Conservation (phyloP, 2,329 filamentous ascomycete species). For the Chaetomium globosum region DNA sequence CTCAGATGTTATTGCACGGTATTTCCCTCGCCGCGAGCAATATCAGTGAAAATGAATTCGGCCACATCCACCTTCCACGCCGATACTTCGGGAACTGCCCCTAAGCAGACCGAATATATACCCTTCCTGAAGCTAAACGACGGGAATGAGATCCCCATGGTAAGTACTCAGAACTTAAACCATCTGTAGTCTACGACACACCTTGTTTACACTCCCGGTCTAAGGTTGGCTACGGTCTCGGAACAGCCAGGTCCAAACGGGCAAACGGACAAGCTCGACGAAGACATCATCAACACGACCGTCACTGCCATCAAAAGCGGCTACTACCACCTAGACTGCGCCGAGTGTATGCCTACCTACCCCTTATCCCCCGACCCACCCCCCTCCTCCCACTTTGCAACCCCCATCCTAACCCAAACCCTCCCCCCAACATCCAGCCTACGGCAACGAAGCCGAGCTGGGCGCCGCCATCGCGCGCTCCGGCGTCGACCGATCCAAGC, state of each 20-base stretch:
- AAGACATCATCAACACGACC: constrained; percentile 52
- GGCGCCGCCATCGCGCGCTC: constrained; percentile 70
- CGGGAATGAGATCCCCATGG: constrained; percentile 71
- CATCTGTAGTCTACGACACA: constrained; percentile 2
- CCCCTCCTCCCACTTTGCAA: neutral
- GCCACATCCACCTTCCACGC: constrained; percentile 46
- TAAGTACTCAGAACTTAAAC: constrained; percentile 43
- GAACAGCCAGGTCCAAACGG: constrained; percentile 67
- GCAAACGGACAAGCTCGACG: constrained; percentile 55
- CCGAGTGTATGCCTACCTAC: constrained; percentile 57
- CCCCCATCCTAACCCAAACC: constrained; percentile 22
- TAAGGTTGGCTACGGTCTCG: constrained; percentile 71
- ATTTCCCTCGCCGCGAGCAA: neutral
- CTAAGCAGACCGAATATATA: constrained; percentile 49
- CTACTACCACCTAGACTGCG: constrained; percentile 73
- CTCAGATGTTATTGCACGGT: neutral
- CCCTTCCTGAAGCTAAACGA: constrained; percentile 72
- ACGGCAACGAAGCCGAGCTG: constrained; percentile 69
- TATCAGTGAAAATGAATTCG: constrained; percentile 48
- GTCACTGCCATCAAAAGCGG: constrained; percentile 69
- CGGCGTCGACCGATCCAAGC: constrained; percentile 64
- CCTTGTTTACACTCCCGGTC: constrained; percentile 7
- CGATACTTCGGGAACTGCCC: constrained; percentile 45
- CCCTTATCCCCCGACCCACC: neutral
- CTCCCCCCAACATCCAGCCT: constrained; percentile 52